Conservation (phyloP, 176 grass and related monocot genomes). For the Rhynchospora tenuis region DNA sequence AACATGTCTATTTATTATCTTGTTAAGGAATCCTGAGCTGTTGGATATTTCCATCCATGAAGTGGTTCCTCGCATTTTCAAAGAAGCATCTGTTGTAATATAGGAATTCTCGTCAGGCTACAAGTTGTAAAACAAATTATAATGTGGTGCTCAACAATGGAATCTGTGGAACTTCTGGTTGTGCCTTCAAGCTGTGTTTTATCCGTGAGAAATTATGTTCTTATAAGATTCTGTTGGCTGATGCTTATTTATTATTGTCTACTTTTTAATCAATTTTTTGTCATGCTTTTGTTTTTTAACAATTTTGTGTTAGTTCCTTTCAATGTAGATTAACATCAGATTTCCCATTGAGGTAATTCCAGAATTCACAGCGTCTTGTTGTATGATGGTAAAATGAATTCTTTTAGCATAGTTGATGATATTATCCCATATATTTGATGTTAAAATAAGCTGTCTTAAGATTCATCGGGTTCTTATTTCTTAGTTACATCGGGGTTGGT, state of each 20-base stretch:
- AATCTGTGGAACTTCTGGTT: not conserved
- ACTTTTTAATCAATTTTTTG: not conserved
- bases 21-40: constrained; percentile 60
- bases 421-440: not conserved
- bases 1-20: constrained; percentile 2
- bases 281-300: not conserved
- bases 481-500: no score
- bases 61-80: constrained; percentile 77
- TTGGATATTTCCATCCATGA: constrained; percentile 83
- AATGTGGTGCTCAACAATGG: not conserved
- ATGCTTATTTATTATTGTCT: not conserved
- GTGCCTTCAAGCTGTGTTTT: not conserved
- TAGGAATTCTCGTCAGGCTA: not conserved
- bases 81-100: constrained; percentile 25
- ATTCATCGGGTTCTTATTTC: no score
- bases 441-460: no score
- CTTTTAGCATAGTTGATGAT: not conserved
- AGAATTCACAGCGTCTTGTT: not conserved
- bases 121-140: not conserved
- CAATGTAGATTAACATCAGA: not conserved
- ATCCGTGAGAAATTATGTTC: not conserved
- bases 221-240: constrained; percentile 5
- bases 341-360: not conserved
- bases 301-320: not conserved
- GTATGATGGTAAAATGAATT: not conserved